Base-by-base conservation (phyloP, 2,329 filamentous ascomycete genomes). In the Plectosphaerella sp. region DNA sequence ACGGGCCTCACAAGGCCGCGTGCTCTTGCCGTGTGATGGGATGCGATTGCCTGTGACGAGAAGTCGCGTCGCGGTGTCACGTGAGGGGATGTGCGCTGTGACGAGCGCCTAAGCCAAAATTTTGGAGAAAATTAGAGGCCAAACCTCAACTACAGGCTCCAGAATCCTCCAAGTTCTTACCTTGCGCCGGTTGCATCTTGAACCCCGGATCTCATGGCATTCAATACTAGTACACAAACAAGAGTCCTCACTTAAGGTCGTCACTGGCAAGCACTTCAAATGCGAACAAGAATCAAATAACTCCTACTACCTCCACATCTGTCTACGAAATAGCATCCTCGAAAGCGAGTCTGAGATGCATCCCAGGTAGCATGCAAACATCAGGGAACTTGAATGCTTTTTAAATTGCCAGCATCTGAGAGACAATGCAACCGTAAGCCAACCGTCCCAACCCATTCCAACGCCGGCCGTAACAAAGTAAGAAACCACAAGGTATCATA, bases 401-500 rank as follows among this genome's bases (percentile, higher is more conserved):
- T 42, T 33, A 25, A 41, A 49, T 43, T 49, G 22, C 37, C 25
- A 49, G 48, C 39, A 49, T 45, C 28, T 48, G 35, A 48, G 45
- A 47, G 45, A 48, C 47, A 20, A 48, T 48, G 47, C 47, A 48
- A 48, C 47, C 47, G 28, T 41, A 48, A 39, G 25, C 47, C 47
- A 48, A 48, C 47, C 47, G 24, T 18, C 47, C 47, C 36, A 20
- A 41, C 25, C 47, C 20, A 22, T 39, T 39, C 36, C 20, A 49
- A 49, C 48, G 48, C 48, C 48, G 48, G 48, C 48, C 48, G 41
- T 43, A 43, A 43, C 41, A 43, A 43, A 49, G 43, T 41, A 43
- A 49, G 39, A 37, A 41, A 41, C 47, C 47, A 57, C 50, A 52
- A 58, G 56, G 56, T 58, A 58, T 58, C 56, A 58, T 58, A 58